Percentiles rank a stretch among this genome's conserved stretches.
phyloP scores from a whole-genome alignment of 495 filamentous ascomycete species.

The Alectoria sarmentosa region DNA sequence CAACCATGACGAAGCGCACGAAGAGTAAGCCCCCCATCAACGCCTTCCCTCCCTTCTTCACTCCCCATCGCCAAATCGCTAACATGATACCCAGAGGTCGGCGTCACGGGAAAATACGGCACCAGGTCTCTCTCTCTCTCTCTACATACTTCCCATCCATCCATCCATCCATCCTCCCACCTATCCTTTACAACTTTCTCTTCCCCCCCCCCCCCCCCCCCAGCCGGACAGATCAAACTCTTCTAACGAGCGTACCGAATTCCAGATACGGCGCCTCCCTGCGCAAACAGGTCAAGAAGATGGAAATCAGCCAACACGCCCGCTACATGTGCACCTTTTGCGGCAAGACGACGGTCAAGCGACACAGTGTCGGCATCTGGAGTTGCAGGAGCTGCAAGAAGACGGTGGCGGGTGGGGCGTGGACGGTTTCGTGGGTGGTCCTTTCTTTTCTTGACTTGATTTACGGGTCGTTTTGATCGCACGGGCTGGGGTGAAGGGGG shows the following conservation, averaged over 20 bases:
- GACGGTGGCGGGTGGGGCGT: conserved; percentile 93
- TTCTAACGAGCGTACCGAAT: too few species aligned
- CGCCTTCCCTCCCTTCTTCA: neutral
- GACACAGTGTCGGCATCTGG: conserved; percentile 93
- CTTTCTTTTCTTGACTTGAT: conserved; percentile 9
- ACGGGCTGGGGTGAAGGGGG: too few species aligned
- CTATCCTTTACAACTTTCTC: too few species aligned
- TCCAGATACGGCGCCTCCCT: conserved; percentile 97
- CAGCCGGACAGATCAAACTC: neutral
- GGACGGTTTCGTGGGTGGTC: conserved; percentile 83
- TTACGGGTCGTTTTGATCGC: neutral
- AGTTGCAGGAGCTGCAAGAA: conserved; percentile 89
- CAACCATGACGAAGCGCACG: conserved; percentile 92
- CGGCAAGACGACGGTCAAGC: conserved; percentile 91
- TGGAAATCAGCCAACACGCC: conserved; percentile 97
- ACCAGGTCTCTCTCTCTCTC: conserved; percentile 45
- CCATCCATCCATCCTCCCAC: neutral
- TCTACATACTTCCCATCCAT: neutral
- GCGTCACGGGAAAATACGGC: conserved; percentile 68
- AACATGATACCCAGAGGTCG: conserved; percentile 58
- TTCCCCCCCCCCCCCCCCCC: neutral
- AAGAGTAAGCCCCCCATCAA: conserved; percentile 54
- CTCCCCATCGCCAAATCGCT: neutral
- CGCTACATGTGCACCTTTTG: conserved; percentile 92
- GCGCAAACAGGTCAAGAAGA: conserved; percentile 99